Evolutionary conservation across 257 asterid species (phyloP).

Genomic region (Sherardia arvensis): DNA sequence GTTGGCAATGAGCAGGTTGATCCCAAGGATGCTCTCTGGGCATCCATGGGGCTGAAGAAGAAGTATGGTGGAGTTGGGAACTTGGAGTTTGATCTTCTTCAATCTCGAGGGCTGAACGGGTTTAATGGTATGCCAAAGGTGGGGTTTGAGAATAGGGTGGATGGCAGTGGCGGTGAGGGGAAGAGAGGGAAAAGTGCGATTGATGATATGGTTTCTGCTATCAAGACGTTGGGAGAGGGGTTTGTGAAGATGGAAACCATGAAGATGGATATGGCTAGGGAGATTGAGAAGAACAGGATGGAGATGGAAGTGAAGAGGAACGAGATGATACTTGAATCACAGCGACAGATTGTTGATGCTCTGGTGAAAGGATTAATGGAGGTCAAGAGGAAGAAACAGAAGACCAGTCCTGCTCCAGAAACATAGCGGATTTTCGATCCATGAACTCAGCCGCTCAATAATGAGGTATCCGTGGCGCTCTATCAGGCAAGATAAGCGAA

Average conservation of each 20-base stretch:
- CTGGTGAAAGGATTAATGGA: conserved; percentile 57
- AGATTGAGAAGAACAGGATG: conserved; percentile 76
- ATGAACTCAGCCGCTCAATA: neutral
- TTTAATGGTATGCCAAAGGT: conserved; percentile 5
- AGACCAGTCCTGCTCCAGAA: conserved; percentile 21
- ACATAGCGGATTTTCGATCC: conserved; percentile 9
- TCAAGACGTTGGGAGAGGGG: conserved; percentile 72
- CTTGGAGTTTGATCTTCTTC: conserved; percentile 14
- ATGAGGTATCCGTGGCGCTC: neutral
- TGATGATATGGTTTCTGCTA: conserved; percentile 64
- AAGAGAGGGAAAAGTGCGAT: conserved; percentile 46
- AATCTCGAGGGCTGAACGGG: conserved; percentile 20
- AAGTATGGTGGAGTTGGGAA: conserved; percentile 22
- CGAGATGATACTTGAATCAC: conserved; percentile 72
- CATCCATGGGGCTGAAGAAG: conserved; percentile 20
- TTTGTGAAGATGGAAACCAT: conserved; percentile 69
- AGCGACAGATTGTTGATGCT: conserved; percentile 79
- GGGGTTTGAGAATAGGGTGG: conserved; percentile 20
- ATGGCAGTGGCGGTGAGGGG: conserved; percentile 13
- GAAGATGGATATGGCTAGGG: conserved; percentile 89
- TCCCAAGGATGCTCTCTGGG: conserved; percentile 31
- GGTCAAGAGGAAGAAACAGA: conserved; percentile 51
- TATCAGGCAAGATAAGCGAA: neutral
- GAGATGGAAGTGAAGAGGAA: conserved; percentile 90
- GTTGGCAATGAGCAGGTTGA: conserved; percentile 8